Percentiles rank a stretch among this genome's conserved stretches.
Conservation (phyloP, 257 asterid species). For the Ilex aquifolium region DNA sequence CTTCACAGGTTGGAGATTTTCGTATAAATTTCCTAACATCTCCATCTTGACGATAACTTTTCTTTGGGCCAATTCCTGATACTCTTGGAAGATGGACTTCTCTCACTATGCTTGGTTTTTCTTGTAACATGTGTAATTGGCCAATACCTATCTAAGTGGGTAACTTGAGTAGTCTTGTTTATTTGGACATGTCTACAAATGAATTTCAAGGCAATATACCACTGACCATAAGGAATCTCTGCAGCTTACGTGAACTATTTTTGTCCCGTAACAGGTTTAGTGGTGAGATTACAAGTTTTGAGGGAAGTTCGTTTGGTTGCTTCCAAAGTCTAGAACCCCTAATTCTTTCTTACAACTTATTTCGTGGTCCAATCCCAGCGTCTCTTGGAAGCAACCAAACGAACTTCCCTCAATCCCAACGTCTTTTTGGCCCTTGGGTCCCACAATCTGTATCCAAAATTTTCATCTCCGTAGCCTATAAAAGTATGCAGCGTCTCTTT, state of each 20-base stretch:
- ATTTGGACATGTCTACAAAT: slow-evolving; percentile 4
- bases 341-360: slow-evolving; percentile 9
- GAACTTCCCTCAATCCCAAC: too few relatives aligned
- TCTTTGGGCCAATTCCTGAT: slow-evolving; percentile 4
- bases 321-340: slow-evolving; percentile 9
- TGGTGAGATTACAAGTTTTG: slow-evolving; percentile 2
- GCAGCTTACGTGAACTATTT: slow-evolving; percentile 11
- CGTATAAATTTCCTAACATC: too few relatives aligned
- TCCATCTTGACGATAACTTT: slow-evolving; percentile 11
- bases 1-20: too few relatives aligned
- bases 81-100: not conserved
- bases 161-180: slow-evolving; percentile 4
- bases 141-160: slow-evolving; percentile 4
- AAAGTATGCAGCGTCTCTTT: too few relatives aligned
- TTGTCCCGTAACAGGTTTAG: slow-evolving; percentile 11
- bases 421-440: too few relatives aligned
- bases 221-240: slow-evolving; percentile 3
- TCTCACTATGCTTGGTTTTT: slow-evolving; percentile 10
- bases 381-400: too few relatives aligned
- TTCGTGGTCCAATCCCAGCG: slow-evolving; percentile 15
- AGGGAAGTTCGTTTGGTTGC: slow-evolving; percentile 9
- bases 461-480: too few relatives aligned
- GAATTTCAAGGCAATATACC: slow-evolving; percentile 10
- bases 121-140: slow-evolving; percentile 6
- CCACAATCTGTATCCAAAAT: too few relatives aligned